Base-by-base conservation (phyloP, 305 asterid genomes). In the Fraxinus nigra region DNA sequence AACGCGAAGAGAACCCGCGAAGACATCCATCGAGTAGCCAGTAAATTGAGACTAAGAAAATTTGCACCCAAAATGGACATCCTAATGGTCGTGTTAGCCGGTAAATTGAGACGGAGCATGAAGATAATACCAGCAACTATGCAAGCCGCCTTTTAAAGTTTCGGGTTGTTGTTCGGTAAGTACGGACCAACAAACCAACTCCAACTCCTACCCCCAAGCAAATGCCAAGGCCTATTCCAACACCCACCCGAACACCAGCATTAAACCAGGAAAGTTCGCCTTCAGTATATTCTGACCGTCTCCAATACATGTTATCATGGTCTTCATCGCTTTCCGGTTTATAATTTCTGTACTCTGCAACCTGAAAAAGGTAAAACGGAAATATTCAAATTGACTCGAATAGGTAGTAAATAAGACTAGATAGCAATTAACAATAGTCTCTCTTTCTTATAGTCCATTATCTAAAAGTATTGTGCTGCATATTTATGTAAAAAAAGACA, bases 241-340 rank as follows among this genome's bases (percentile, higher is more conserved):
- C 97, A 18, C 98, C 98, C 38, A 94, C 98, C 72, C 97, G 83
- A 7, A 94, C 97, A 28, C 98, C 98, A 16, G 97, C 97, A 76
- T 93, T 93, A 89, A 94, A 93, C 97, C 97, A 92, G 13, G 98
- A 91, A 24, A 93, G 87, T 87, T 95, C 98, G 7, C 92, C 92
- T 43, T 92, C 97, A n/a, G 82, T 35, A 78, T 85, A 84, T 54
- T 85, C 92, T 30, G 84, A 59, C 24, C 69, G 43, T 81, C 90
- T 81, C 90, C 93, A 86, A 88, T 85, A 90, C 85, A 89, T 14
- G 69, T 67, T 82, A 82, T 90, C 87, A 46, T 80, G 88, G 78
- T 89, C 92, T 46, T 87, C 93, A 79, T 90, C 97, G 7, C 51
- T 88, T 82, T 89, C 97, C n/a, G 87, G 85, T 87, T 95, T 88